Conservation (phyloP, 192 early-diverging fungal species). For the Pilaira anomala region DNA sequence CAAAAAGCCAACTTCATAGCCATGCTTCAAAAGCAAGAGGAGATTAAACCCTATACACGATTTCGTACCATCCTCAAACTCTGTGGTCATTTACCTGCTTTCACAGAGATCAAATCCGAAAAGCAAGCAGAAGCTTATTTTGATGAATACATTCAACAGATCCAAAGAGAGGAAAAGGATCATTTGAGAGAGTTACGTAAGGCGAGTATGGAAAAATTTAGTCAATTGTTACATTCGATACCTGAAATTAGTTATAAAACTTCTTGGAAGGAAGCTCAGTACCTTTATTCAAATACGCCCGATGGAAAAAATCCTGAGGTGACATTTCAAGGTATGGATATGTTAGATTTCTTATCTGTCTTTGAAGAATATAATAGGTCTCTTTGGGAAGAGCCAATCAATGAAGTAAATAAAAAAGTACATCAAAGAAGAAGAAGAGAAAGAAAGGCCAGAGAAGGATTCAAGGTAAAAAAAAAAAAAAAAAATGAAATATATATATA, state of each 20-base stretch:
- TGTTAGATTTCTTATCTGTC: slow-evolving; percentile 75
- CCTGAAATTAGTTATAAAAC: slow-evolving; percentile 57
- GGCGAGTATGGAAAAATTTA: slow-evolving; percentile 60
- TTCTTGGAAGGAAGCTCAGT: slow-evolving; percentile 54
- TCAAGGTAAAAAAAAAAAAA: slow-evolving; percentile 40
- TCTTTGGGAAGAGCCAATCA: slow-evolving; percentile 52
- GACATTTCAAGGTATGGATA: slow-evolving; percentile 67
- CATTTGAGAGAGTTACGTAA: slow-evolving; percentile 54
- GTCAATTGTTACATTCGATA: slow-evolving; percentile 51
- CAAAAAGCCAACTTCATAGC: slow-evolving; percentile 53
- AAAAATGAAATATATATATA: too few relatives aligned
- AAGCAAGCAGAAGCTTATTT: slow-evolving; percentile 61
- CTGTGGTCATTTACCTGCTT: slow-evolving; percentile 59
- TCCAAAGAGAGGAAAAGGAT: slow-evolving; percentile 67
- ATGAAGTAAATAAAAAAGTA: slow-evolving; percentile 27
- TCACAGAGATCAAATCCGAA: slow-evolving; percentile 59
- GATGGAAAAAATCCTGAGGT: slow-evolving; percentile 47
- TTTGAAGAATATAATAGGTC: slow-evolving; percentile 77
- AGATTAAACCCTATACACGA: slow-evolving; percentile 54
- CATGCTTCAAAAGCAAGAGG: slow-evolving; percentile 47
- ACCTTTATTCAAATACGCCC: slow-evolving; percentile 43
- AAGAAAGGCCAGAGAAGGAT: slow-evolving; percentile 70
- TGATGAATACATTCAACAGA: slow-evolving; percentile 69
- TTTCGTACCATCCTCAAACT: slow-evolving; percentile 52
- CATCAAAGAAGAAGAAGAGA: slow-evolving; percentile 48